Evolutionary conservation across 2,329 filamentous ascomycete genomes (phyloP), one percentile per base, ranked within the genome.

Genomic region (Trichoderma hamatum): DNA sequence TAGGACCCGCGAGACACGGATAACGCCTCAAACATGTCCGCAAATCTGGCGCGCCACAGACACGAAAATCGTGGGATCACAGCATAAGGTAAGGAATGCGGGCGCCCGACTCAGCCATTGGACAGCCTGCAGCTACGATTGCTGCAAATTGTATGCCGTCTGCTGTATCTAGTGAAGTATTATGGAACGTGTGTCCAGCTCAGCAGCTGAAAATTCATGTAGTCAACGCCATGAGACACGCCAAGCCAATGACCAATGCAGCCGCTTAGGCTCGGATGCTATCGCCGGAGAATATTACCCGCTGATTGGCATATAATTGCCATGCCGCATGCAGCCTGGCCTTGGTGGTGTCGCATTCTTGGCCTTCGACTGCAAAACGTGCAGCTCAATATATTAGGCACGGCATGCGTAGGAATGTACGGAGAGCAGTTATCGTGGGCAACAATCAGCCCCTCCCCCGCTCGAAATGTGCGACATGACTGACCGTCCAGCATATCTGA

Each of bases 191-290:
- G 14, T 49, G 39, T 26, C n/a, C 39, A 58, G n/a, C 34, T 66
- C 28, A 66, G 52, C 63, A 34, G 52, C 63, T 46, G n/a, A 34
- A 32, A 63, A 46, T 16, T 26, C 52, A 19, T 24, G 63, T 34
- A n/a, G n/a, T 43, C n/a, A 24, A 34, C 39, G 30, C 21, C 61
- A 54, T 54, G 30, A 56, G 32, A 36, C 54, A 21, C 30, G 61
- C 61, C 54, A 36, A 66, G 26, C 30, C 63, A 67, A 59, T 51
- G 52, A 26, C 54, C 21, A 24, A n/a, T 51, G 54, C 63, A 24
- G 39, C 24, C 21, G 26, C 21, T 39, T n/a, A 28, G 14, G 26
- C 58, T 14, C 36, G 21, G n/a, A 16, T 34, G 26, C 21, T 3
- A 11, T 43, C 26, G 14, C 11, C 7, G 13, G 6, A 30, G 2